Base-by-base conservation (phyloP, 2,329 filamentous ascomycete genomes). In the Simplicillium sp. region DNA sequence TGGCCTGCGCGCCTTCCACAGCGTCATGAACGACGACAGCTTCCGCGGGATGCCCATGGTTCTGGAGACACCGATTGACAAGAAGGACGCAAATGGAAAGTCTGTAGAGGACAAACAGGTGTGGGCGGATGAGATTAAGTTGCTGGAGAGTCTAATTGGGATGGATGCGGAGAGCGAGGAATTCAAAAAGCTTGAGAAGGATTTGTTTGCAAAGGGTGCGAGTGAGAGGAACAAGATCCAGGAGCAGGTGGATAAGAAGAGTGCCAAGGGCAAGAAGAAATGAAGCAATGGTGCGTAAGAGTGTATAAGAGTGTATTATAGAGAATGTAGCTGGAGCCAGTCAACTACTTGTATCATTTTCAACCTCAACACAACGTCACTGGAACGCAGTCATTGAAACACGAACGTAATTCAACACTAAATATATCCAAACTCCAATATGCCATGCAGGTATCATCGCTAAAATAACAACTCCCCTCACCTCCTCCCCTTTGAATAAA, bases 121-220 rank as follows among this genome's bases (percentile, higher is more conserved):
- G 13, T 97, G 90, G 89, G 88, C 89, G 1, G 73, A 81, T 36
- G 92, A 98, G 66, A 97, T 98, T 63, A 96, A 96, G 67, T 68
- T 97, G 48, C 73, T 98, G 5, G 92, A 98, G 64, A 80, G 80
- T 36, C 68, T 98, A 38, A 83, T 96, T 33, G 90, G 82, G 7
- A 87, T 89, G 77, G 84, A 96, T 56, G 58, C 77, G 0, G 82
- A 87, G 29, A 70, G 76, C n/a, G 70, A 80, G 8, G 81, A 85
- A 51, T 96, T 96, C 56, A 66, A 62, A 49, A 60, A 67, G 11
- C 62, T 86, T 39, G 87, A 87, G 48, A 59, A 62, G 43, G 70
- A 77, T 38, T 59, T 97, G 49, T 73, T 82, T 43, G 77, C 73
- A 31, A 68, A 76, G 54, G 92, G 92, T 1, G 70, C 68, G 14